phyloP scores from a whole-genome alignment of 306 rosid genomes.

The Glycine latifolia region DNA sequence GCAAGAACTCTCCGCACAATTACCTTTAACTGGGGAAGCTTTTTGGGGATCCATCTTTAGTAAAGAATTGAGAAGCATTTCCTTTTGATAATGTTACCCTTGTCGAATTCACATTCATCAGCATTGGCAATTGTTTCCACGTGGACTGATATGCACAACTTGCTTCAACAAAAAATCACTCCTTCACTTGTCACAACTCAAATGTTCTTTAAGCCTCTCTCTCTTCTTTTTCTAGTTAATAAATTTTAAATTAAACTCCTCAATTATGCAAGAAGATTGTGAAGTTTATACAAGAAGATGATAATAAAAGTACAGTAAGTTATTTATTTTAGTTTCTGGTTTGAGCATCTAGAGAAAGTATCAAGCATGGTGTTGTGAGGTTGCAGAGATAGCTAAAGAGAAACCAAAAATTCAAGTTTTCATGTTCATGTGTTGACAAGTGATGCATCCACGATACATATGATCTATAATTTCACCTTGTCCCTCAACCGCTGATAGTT shows the following conservation, averaged over 20 bases:
- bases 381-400: background rate
- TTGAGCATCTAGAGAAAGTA: too few relatives aligned
- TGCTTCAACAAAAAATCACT: background rate
- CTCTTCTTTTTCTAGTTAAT: background rate
- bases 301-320: background rate
- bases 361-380: too few relatives aligned
- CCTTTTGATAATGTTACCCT: background rate
- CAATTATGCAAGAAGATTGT: conserved; percentile 20
- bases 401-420: background rate
- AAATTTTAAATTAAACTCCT: too few relatives aligned
- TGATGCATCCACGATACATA: background rate
- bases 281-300: conserved; percentile 14
- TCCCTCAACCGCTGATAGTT: too few relatives aligned
- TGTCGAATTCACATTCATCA: background rate
- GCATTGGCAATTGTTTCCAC: background rate
- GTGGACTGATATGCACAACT: background rate
- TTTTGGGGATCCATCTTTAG: conserved; percentile 9
- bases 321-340: too few relatives aligned
- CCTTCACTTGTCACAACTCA: background rate
- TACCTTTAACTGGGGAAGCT: background rate
- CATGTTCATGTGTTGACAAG: background rate
- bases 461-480: conserved; percentile 5
- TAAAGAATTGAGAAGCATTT: background rate
- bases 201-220: background rate
- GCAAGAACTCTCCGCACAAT: background rate